These are phyloP conservation scores for Berberis thunbergii DNA, from an alignment of 164 flowering plant genomes.

Conservation along the genomic window DNA sequence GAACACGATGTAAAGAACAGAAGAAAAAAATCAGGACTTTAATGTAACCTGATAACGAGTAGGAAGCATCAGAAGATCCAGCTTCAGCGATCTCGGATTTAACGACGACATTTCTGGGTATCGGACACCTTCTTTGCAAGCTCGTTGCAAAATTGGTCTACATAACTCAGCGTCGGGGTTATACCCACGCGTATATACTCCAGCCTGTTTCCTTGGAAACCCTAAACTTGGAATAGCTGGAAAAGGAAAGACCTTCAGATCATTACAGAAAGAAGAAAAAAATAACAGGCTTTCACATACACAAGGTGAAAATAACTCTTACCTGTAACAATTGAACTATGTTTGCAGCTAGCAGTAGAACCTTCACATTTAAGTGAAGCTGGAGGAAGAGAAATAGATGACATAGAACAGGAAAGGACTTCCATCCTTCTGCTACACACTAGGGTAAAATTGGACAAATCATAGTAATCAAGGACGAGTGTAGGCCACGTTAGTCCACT, in stretches of 20 bases:
- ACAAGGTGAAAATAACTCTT: constrained; percentile 1
- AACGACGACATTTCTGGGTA: constrained; percentile 24
- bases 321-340: constrained; percentile 10
- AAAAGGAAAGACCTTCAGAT: constrained; percentile 2
- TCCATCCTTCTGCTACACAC: constrained; percentile 5
- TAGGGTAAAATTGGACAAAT: too few species aligned
- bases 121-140: constrained; percentile 8
- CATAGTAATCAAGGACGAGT: too few species aligned
- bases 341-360: constrained; percentile 3
- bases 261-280: constrained; percentile 14
- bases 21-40: neutral
- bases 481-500: too few species aligned
- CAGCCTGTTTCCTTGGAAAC: constrained; percentile 11
- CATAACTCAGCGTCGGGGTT: constrained; percentile 10
- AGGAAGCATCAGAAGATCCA: constrained; percentile 35
- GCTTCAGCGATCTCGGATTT: constrained; percentile 45
- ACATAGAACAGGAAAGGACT: constrained; percentile 6
- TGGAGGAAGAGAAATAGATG: constrained; percentile 7
- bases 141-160: constrained; percentile 5
- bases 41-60: constrained; percentile 41
- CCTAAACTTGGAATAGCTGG: neutral
- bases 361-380: constrained; percentile 9
- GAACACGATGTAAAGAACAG: neutral
- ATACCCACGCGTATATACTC: neutral
- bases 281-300: neutral